Evolutionary conservation across 495 filamentous ascomycete species (phyloP).

Genomic region (Rusavskia elegans): DNA sequence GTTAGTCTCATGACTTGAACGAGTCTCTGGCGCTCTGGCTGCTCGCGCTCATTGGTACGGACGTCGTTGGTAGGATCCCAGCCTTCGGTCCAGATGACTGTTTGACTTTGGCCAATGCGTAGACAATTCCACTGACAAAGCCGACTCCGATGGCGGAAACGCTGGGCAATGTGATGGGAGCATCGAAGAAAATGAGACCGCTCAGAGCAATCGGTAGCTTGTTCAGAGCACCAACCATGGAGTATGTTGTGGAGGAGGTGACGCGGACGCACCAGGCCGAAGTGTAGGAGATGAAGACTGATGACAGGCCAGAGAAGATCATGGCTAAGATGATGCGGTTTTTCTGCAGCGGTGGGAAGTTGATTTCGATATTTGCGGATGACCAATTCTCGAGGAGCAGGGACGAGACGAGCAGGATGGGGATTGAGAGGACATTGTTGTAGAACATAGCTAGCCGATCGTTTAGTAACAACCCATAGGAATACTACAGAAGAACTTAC

Average conservation of each 20-base stretch:
- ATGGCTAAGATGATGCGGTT: conserved; percentile 71
- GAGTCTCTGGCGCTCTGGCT: conserved; percentile 82
- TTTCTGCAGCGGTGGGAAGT: conserved; percentile 69
- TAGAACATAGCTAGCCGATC: conserved; percentile 81
- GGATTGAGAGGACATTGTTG: conserved; percentile 97
- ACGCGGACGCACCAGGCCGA: conserved; percentile 97
- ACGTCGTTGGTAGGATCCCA: conserved; percentile 49
- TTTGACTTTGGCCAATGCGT: conserved; percentile 79
- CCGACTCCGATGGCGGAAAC: conserved; percentile 80
- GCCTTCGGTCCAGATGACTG: conserved; percentile 47
- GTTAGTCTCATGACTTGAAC: conserved; percentile 33
- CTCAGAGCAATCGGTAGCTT: conserved; percentile 89
- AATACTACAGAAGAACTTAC: conserved; percentile 33
- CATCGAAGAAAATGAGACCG: conserved; percentile 88
- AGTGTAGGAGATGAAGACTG: conserved; percentile 97
- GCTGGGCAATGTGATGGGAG: conserved; percentile 81
- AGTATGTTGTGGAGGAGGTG: conserved; percentile 91
- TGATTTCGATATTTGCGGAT: conserved; percentile 59
- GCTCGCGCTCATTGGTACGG: conserved; percentile 73
- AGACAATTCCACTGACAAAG: conserved; percentile 84
- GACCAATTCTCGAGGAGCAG: conserved; percentile 88
- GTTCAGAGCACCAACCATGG: conserved; percentile 95
- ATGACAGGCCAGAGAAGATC: conserved; percentile 82
- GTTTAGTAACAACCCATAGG: neutral
- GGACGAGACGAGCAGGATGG: conserved; percentile 71